Percentiles rank a stretch among this genome's conserved stretches.
phyloP scores from a whole-genome alignment of 1,139 yeast genomes.

The Kodamaea alishanica region DNA sequence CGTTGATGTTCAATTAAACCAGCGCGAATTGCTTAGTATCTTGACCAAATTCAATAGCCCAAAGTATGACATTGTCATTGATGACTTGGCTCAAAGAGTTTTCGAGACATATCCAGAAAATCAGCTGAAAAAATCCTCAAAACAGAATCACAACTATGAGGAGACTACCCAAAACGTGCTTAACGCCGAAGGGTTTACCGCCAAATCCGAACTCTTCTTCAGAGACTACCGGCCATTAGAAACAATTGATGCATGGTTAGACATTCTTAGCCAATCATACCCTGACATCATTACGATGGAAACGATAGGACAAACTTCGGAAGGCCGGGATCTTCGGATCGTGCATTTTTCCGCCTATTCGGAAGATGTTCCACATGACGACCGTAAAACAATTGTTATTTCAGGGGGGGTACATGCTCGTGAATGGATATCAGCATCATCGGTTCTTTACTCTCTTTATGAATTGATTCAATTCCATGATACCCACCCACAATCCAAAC shows the following conservation, averaged over 20 bases:
- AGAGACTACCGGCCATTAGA: constrained; percentile 65
- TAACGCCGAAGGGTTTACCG: constrained; percentile 12
- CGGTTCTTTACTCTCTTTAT: constrained; percentile 61
- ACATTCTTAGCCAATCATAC: constrained; percentile 50
- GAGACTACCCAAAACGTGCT: constrained; percentile 18
- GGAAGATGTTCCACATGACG: constrained; percentile 40
- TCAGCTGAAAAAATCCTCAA: neutral
- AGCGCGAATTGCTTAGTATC: constrained; percentile 21
- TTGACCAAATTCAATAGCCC: constrained; percentile 18
- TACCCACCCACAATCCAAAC: constrained; percentile 30
- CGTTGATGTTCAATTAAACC: constrained; percentile 35
- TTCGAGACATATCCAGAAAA: constrained; percentile 51
- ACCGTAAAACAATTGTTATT: constrained; percentile 66
- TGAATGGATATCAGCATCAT: constrained; percentile 81
- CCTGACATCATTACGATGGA: constrained; percentile 60
- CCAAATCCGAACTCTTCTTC: constrained; percentile 53
- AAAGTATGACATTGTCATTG: constrained; percentile 40
- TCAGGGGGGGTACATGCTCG: constrained; percentile 88
- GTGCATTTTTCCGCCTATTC: constrained; percentile 55
- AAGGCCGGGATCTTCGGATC: constrained; percentile 66
- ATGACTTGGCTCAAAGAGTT: constrained; percentile 54
- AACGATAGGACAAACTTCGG: constrained; percentile 69
- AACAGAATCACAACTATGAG: too few relatives aligned
- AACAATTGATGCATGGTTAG: constrained; percentile 71
- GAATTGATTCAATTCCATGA: constrained; percentile 52